Evolutionary conservation across 2,329 filamentous ascomycete species (phyloP), one percentile per base, ranked within the genome.

Genomic region (Ceratocystis harringtonii): DNA sequence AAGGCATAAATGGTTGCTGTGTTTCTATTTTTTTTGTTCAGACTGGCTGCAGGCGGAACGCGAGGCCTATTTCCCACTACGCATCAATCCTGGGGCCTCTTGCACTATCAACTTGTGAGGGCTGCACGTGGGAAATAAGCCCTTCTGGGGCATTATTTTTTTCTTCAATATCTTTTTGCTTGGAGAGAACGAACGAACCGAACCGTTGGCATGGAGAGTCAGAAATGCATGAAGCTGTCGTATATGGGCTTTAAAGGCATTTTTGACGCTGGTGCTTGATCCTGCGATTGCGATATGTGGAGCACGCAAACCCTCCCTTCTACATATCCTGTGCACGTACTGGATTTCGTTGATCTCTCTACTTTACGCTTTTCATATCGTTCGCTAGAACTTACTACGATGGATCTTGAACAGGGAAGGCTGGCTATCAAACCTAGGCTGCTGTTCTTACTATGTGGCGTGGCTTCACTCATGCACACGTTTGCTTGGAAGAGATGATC

Each of bases 71-170:
- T 32, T 30, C 28, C 52, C 12, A 57, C 52, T 25, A 50, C n/a
- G 7, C 19, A 50, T 41, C 36, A 41, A 52, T 30, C 28, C 52
- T 32, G 15, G 28, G 52, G 52, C 28, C 28, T 50, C n/a, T 17
- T 28, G 30, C 25, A 57, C 52, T 12, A 32, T 32, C 3, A 30
- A 28, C 17, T 12, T 17, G 22, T 17, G n/a, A 52, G 52, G 15
- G 12, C 22, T 32, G 52, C 28, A 57, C 2, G 7, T 17, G 25
- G 28, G 62, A 67, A 65, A 58, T 67, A 67, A 62, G 66, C 66
- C 66, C 66, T 67, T 67, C 63, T 67, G 63, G 66, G 66, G 66
- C 66, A 28, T 48, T 48, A 52, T 48, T 41, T 62, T 62, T 60
- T 25, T 61, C 30, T 50, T 25, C 45, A 43, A 50, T 50, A 50